Evolutionary conservation across 148 eudicot species (phyloP).

Genomic region (Chenopodium suecicum): DNA sequence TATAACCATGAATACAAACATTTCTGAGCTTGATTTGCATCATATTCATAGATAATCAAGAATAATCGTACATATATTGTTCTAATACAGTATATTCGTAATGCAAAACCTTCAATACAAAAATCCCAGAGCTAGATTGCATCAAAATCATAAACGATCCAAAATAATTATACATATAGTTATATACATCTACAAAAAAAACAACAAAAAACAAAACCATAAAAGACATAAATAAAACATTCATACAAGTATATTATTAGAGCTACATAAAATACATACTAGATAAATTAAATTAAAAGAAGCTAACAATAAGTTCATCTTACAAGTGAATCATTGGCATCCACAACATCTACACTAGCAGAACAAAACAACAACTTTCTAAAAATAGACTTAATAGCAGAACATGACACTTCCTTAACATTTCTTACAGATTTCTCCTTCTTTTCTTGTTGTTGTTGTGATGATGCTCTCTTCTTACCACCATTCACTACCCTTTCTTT

Average conservation of each 20-base stretch:
- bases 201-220: too few relatives aligned
- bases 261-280: too few relatives aligned
- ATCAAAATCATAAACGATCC: too few relatives aligned
- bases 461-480: slow-evolving; percentile 1
- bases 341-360: slow-evolving; percentile 45
- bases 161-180: neutral
- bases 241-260: neutral
- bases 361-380: slow-evolving; percentile 39
- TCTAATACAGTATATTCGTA: too few relatives aligned
- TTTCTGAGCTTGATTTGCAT: too few relatives aligned
- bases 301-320: too few relatives aligned
- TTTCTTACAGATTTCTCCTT: neutral
- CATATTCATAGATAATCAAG: too few relatives aligned
- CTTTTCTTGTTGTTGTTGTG: neutral
- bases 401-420: slow-evolving; percentile 34
- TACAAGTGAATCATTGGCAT: neutral
- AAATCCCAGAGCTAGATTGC: too few relatives aligned
- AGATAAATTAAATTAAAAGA: neutral
- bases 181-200: neutral
- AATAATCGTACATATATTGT: neutral
- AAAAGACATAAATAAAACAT: neutral
- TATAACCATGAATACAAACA: too few relatives aligned
- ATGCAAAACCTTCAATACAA: too few relatives aligned
- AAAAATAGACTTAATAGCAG: slow-evolving; percentile 33
- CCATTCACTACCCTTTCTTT: slow-evolving; percentile 39